A percentile compares a stretch with the other conserved stretches of the same genome.
These are phyloP conservation scores for Penicillium sp. DNA, from an alignment of 2,329 filamentous ascomycete genomes.

Conservation along the genomic window DNA sequence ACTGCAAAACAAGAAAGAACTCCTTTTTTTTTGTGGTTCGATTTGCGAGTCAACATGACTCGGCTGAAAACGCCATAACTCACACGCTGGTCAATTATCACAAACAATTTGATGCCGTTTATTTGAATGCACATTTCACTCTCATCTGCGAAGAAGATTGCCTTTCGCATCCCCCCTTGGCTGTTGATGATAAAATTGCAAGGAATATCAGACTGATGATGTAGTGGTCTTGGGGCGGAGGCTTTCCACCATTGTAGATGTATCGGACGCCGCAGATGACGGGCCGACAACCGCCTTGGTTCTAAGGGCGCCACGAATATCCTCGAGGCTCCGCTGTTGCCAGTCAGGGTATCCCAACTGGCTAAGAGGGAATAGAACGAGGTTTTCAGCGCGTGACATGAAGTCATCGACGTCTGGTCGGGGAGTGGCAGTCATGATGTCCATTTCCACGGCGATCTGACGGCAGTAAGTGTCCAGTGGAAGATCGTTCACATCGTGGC, in stretches of 20 bases:
- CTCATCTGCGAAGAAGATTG: slow-evolving; percentile 13
- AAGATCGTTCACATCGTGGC: slow-evolving; percentile 72
- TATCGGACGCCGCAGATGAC: slow-evolving; percentile 14
- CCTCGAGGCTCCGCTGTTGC: slow-evolving; percentile 41
- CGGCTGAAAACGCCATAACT: slow-evolving; percentile 23
- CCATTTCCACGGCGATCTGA: slow-evolving; percentile 64
- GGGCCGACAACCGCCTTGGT: slow-evolving; percentile 27
- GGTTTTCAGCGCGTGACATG: slow-evolving; percentile 28
- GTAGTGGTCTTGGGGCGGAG: slow-evolving; percentile 8
- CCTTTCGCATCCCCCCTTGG: slow-evolving; percentile 5
- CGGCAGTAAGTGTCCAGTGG: slow-evolving; percentile 68
- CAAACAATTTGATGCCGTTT: slow-evolving; percentile 13
- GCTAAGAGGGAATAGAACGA: slow-evolving; percentile 35
- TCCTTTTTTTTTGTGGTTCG: slow-evolving; percentile 2
- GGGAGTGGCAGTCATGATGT: slow-evolving; percentile 57
- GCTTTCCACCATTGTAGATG: slow-evolving; percentile 18
- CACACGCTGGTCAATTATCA: slow-evolving; percentile 17
- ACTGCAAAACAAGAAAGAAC: slow-evolving; percentile 3
- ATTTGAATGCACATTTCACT: slow-evolving; percentile 6
- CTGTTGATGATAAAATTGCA: neutral
- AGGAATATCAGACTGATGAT: slow-evolving; percentile 1
- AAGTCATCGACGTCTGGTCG: slow-evolving; percentile 48
- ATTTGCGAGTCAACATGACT: slow-evolving; percentile 9
- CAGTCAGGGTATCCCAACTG: slow-evolving; percentile 42
- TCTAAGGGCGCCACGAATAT: slow-evolving; percentile 38